Percentiles rank a stretch among this genome's conserved stretches.
These are phyloP conservation scores for Tulasnella calospora DNA, from an alignment of 768 basidiomycete genomes.

Conservation along the genomic window DNA sequence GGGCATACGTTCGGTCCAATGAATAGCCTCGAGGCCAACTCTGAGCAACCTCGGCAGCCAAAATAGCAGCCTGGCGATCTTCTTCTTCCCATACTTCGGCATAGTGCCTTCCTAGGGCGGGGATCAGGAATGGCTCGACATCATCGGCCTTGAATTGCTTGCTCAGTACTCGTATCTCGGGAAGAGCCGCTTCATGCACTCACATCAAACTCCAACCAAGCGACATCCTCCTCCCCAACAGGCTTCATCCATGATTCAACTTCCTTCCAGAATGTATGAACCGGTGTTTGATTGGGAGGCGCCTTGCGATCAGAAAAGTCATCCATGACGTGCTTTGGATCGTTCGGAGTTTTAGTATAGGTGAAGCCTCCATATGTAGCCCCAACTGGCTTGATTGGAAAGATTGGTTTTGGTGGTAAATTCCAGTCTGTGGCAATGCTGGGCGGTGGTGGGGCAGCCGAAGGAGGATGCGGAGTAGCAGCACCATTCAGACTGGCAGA, in stretches of 20 bases:
- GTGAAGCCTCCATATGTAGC: slow-evolving; percentile 15
- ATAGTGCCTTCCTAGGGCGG: slow-evolving; percentile 83
- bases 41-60: slow-evolving; percentile 18
- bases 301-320: slow-evolving; percentile 84
- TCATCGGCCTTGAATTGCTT: slow-evolving; percentile 54
- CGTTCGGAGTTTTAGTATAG: slow-evolving; percentile 48
- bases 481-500: not conserved
- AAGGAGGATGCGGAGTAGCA: not conserved
- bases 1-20: slow-evolving; percentile 16
- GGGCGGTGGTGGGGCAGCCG: not conserved
- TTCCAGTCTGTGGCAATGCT: slow-evolving; percentile 24
- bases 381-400: not conserved
- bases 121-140: slow-evolving; percentile 78
- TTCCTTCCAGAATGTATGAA: slow-evolving; percentile 72
- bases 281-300: slow-evolving; percentile 53
- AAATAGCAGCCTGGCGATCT: slow-evolving; percentile 41
- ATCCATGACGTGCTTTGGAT: slow-evolving; percentile 74
- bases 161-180: not conserved
- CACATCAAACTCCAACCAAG: slow-evolving; percentile 81
- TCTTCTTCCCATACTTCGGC: slow-evolving; percentile 90
- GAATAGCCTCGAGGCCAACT: slow-evolving; percentile 25
- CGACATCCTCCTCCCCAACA: slow-evolving; percentile 92
- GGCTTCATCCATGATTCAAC: slow-evolving; percentile 86
- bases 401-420: slow-evolving; percentile 13
- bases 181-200: slow-evolving; percentile 22